Evolutionary conservation across 2,329 filamentous ascomycete species (phyloP).

Genomic region (Sphaerostilbella broomeana): DNA sequence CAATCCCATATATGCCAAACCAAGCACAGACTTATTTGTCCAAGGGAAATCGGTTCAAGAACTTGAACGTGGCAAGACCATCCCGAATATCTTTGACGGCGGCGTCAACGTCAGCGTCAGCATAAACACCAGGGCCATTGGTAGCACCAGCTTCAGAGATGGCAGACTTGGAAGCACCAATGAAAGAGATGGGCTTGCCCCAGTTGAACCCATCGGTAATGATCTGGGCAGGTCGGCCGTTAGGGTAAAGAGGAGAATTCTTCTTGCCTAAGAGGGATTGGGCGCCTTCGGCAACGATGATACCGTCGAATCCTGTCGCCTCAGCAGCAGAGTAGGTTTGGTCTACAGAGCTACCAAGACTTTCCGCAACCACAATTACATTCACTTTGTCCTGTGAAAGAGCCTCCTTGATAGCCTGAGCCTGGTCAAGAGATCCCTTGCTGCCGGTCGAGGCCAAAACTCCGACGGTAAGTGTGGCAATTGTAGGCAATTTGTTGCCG

Average conservation of each 20-base stretch:
- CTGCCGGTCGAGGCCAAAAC: conserved; percentile 46
- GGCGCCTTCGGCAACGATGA: conserved; percentile 53
- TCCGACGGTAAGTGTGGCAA: conserved; percentile 58
- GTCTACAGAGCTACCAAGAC: conserved; percentile 46
- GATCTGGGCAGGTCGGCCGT: conserved; percentile 57
- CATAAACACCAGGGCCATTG: conserved; percentile 36
- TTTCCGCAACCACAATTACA: conserved; percentile 55
- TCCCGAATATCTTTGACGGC: conserved; percentile 45
- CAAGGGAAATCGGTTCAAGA: conserved; percentile 55
- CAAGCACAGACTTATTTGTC: conserved; percentile 33
- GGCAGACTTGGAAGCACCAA: conserved; percentile 39
- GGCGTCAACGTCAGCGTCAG: conserved; percentile 24
- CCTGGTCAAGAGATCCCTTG: conserved; percentile 40
- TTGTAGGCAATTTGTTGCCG: conserved; percentile 48
- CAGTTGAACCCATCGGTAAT: conserved; percentile 57
- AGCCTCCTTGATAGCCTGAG: conserved; percentile 41
- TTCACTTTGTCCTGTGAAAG: conserved; percentile 47
- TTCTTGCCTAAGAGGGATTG: conserved; percentile 43
- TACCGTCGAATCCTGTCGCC: conserved; percentile 54
- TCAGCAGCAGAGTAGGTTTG: conserved; percentile 60
- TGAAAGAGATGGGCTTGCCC: conserved; percentile 61
- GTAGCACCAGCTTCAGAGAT: conserved; percentile 40
- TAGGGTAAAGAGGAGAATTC: conserved; percentile 53
- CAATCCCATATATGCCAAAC: too few relatives aligned
- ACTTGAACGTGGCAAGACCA: conserved; percentile 59